phyloP scores from a whole-genome alignment of 805 yeast genomes.

The Metschnikowia henanensis region DNA sequence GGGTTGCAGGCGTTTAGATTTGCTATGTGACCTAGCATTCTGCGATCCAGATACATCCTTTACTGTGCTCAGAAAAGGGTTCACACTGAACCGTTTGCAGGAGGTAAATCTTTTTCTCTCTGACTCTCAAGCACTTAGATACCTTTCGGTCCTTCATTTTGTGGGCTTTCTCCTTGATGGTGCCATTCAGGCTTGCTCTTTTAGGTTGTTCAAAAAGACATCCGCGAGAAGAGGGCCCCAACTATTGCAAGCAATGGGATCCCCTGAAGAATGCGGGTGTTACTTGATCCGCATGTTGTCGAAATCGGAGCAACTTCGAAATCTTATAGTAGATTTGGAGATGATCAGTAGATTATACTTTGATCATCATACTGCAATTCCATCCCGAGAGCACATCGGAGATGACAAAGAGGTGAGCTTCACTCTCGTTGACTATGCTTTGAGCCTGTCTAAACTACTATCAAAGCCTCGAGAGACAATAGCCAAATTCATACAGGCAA shows the following conservation, averaged over 20 bases:
- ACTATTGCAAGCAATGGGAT: background rate
- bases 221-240: background rate
- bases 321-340: slow-evolving; percentile 18
- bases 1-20: slow-evolving; percentile 16
- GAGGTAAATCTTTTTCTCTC: slow-evolving; percentile 20
- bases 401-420: slow-evolving; percentile 2
- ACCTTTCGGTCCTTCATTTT: slow-evolving; percentile 7
- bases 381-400: background rate
- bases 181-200: background rate
- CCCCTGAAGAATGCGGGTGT: background rate
- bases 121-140: slow-evolving; percentile 15
- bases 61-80: background rate
- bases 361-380: background rate
- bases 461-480: slow-evolving; percentile 12
- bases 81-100: background rate
- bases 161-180: background rate
- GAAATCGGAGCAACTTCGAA: slow-evolving; percentile 4
- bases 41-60: slow-evolving; percentile 1
- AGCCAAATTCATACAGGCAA: slow-evolving; percentile 13
- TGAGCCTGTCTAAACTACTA: slow-evolving; percentile 18
- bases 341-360: background rate
- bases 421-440: slow-evolving; percentile 24
- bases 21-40: slow-evolving; percentile 20
- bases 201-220: slow-evolving; percentile 2
- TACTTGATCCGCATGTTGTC: slow-evolving; percentile 8